Conservation (phyloP, 2,329 filamentous ascomycete species). For the Cladosporium sp. region DNA sequence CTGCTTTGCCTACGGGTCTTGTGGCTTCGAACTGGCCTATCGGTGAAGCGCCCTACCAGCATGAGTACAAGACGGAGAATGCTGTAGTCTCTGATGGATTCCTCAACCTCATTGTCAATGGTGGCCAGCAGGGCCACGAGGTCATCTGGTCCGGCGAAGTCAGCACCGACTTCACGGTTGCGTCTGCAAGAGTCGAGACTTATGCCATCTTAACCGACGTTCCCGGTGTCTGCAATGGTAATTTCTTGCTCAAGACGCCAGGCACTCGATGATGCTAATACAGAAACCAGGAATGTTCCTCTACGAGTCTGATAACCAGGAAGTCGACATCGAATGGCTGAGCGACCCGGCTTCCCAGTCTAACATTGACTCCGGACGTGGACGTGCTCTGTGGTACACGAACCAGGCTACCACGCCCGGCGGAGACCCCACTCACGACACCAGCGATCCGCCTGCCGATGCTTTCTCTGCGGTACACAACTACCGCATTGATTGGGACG, state of each 20-base stretch:
- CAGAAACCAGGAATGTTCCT: slow-evolving; percentile 19
- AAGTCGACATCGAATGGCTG: slow-evolving; percentile 25
- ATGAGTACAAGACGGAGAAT: not conserved
- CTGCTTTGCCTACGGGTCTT: slow-evolving; percentile 1
- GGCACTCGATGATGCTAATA: too few species aligned
- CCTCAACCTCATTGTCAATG: slow-evolving; percentile 17
- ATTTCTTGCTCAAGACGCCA: not conserved
- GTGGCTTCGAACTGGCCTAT: not conserved
- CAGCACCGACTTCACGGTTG: slow-evolving; percentile 14
- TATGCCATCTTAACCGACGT: slow-evolving; percentile 16
- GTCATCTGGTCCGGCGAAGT: slow-evolving; percentile 16
- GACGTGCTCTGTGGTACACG: slow-evolving; percentile 17
- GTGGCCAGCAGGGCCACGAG: slow-evolving; percentile 4
- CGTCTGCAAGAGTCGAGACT: slow-evolving; percentile 18
- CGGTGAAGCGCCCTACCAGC: not conserved
- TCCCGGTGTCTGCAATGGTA: slow-evolving; percentile 17
- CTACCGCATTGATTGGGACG: slow-evolving; percentile 23
- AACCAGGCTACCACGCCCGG: slow-evolving; percentile 16
- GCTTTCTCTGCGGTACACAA: slow-evolving; percentile 16
- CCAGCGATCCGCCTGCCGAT: slow-evolving; percentile 10
- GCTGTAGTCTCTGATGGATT: slow-evolving; percentile 12
- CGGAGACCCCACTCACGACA: not conserved
- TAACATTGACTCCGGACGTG: slow-evolving; percentile 15
- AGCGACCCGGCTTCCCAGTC: slow-evolving; percentile 15
- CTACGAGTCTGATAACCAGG: slow-evolving; percentile 19